A percentile compares a stretch with the other conserved stretches of the same genome.
Evolutionary conservation across 192 early-diverging fungal species (phyloP).

Genomic region (Coemansia reversa): DNA sequence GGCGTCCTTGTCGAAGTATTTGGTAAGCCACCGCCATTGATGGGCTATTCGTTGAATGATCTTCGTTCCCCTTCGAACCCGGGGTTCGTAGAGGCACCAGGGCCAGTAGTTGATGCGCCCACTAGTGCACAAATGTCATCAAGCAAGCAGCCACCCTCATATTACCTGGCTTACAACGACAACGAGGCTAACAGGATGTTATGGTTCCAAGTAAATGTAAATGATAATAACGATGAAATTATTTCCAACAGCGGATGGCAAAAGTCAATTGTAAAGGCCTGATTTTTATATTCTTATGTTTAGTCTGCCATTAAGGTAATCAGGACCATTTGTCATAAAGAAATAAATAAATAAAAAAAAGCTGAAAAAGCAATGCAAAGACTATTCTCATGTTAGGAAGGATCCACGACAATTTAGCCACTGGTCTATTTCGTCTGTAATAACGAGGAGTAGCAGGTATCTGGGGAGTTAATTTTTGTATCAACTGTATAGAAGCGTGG

Average conservation of each 20-base stretch:
- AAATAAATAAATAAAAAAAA: too few species aligned
- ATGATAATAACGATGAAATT: conserved; percentile 19
- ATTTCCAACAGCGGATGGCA: conserved; percentile 14
- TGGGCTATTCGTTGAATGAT: conserved; percentile 21
- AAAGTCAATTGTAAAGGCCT: neutral
- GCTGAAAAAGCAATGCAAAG: neutral
- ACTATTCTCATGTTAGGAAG: neutral
- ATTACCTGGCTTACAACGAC: conserved; percentile 31
- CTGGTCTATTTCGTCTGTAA: too few species aligned
- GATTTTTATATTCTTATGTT: conserved; percentile 1
- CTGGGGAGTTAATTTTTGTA: too few species aligned
- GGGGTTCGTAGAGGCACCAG: conserved; percentile 5
- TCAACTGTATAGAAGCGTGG: too few species aligned
- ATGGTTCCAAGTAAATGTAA: conserved; percentile 42
- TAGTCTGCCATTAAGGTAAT: neutral
- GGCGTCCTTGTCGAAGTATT: conserved; percentile 13
- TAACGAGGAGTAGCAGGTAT: too few species aligned
- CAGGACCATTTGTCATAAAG: neutral
- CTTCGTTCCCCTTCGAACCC: conserved; percentile 14
- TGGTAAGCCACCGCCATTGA: conserved; percentile 19
- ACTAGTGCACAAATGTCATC: neutral
- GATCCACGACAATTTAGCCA: too few species aligned
- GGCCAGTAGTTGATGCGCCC: conserved; percentile 2
- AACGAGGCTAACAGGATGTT: conserved; percentile 14
- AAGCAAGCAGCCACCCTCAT: conserved; percentile 12